These are phyloP conservation scores for Sonneratia alba DNA, from an alignment of 345 rosid species.

Conservation along the genomic window DNA sequence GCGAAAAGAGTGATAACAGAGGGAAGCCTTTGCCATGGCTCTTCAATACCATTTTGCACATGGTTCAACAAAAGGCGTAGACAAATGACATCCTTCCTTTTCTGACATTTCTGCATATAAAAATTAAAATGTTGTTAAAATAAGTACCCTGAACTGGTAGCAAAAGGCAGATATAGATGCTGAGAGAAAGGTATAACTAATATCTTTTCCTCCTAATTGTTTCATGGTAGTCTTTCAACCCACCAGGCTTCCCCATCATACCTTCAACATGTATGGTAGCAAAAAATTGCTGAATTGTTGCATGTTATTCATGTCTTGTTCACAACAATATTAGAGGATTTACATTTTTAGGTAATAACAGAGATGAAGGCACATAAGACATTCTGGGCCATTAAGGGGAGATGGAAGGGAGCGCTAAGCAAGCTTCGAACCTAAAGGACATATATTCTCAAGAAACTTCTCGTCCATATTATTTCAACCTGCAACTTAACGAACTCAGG, in stretches of 20 bases:
- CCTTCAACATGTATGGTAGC: background rate
- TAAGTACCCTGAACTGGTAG: background rate
- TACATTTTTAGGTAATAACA: background rate
- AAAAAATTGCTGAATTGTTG: background rate
- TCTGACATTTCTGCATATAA: slow-evolving; percentile 43
- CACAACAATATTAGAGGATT: background rate
- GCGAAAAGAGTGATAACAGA: slow-evolving; percentile 70
- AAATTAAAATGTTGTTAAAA: background rate
- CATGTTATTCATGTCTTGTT: background rate
- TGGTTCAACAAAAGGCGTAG: slow-evolving; percentile 61
- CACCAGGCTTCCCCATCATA: background rate
- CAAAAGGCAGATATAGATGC: background rate
- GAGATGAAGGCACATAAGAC: background rate
- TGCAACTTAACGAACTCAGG: background rate
- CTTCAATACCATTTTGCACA: slow-evolving; percentile 74
- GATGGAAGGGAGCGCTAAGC: background rate
- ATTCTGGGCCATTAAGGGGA: background rate
- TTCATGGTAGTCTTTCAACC: background rate
- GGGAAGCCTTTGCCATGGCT: slow-evolving; percentile 83
- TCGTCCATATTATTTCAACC: background rate
- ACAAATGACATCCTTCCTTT: slow-evolving; percentile 46
- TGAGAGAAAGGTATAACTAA: background rate
- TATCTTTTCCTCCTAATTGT: background rate
- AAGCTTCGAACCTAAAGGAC: background rate
- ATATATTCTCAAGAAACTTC: background rate